Conservation (phyloP, 148 eudicot species). For the Talinum fruticosum region DNA sequence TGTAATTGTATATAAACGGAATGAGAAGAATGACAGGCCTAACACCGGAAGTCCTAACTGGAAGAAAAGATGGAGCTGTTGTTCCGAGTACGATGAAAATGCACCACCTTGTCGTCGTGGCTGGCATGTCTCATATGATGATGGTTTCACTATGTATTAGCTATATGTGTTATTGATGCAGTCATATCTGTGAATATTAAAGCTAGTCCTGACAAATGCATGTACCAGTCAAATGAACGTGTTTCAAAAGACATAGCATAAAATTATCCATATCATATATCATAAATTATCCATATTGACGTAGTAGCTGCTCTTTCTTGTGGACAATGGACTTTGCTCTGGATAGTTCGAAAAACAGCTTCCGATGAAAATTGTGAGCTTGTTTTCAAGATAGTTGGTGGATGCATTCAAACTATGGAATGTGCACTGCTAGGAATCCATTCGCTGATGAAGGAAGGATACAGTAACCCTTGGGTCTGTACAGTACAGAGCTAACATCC, state of each 20-base stretch:
- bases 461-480: too few relatives aligned
- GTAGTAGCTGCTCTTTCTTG: background rate
- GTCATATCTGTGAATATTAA: background rate
- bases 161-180: background rate
- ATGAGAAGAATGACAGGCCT: constrained; percentile 49
- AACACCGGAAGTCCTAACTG: constrained; percentile 59
- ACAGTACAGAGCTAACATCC: too few relatives aligned
- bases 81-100: constrained; percentile 57
- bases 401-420: too few relatives aligned
- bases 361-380: background rate
- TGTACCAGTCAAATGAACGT: background rate
- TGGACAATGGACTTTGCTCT: too few relatives aligned
- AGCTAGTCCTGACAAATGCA: background rate
- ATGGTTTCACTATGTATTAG: constrained; percentile 53
- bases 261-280: too few relatives aligned
- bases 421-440: too few relatives aligned
- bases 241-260: background rate
- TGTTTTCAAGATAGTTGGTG: too few relatives aligned
- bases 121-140: constrained; percentile 71
- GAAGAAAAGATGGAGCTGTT: constrained; percentile 78
- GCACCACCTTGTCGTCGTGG: constrained; percentile 64
- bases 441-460: too few relatives aligned
- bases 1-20: constrained; percentile 66
- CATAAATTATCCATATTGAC: background rate
- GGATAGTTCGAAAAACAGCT: background rate